These are phyloP conservation scores for Zygnema circumcarinatum DNA, from an alignment of 139 green algal genomes.

Conservation along the genomic window DNA sequence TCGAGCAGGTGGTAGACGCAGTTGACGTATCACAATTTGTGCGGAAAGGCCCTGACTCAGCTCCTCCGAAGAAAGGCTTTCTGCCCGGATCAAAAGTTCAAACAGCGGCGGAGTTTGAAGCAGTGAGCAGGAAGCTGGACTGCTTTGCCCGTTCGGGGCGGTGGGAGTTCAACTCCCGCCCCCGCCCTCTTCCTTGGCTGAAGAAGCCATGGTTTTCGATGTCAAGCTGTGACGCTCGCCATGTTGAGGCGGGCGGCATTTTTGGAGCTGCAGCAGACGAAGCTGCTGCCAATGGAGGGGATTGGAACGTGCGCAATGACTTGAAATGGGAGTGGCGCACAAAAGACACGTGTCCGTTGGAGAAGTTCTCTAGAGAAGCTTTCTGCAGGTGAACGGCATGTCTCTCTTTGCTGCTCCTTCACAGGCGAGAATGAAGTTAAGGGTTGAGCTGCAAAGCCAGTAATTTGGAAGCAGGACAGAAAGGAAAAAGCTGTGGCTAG, in stretches of 20 bases:
- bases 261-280: background rate
- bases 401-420: too few relatives aligned
- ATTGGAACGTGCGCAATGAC: slow-evolving; percentile 17
- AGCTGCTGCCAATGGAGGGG: background rate
- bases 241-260: background rate
- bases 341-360: slow-evolving; percentile 16
- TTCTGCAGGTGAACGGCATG: slow-evolving; percentile 32
- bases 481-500: too few relatives aligned
- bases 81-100: background rate
- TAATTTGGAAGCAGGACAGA: too few relatives aligned
- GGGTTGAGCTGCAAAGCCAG: too few relatives aligned
- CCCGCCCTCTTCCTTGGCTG: slow-evolving; percentile 22
- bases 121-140: background rate
- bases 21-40: background rate
- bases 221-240: background rate
- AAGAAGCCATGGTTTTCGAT: background rate
- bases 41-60: background rate
- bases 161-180: slow-evolving; percentile 6
- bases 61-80: background rate
- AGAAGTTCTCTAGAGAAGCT: slow-evolving; percentile 2
- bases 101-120: background rate
- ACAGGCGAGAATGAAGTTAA: too few relatives aligned
- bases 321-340: slow-evolving; percentile 39
- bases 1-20: background rate
- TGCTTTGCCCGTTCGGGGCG: background rate